Conservation (phyloP, 768 basidiomycete genomes). For the Lyophyllum semitale region DNA sequence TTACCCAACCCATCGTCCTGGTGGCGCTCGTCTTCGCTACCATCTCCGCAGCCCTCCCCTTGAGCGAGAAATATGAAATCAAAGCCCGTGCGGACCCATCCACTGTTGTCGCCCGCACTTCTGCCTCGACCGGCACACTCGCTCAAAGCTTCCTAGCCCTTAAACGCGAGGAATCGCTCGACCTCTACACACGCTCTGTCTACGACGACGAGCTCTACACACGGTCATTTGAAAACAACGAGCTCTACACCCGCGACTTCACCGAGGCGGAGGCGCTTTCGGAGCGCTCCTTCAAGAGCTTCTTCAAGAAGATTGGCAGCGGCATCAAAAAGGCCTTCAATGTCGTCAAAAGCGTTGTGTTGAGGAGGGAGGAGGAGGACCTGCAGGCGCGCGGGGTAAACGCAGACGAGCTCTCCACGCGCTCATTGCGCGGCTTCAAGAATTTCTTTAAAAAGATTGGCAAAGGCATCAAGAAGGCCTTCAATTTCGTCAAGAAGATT, state of each 20-base stretch:
- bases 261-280: background rate
- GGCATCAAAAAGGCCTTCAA: background rate
- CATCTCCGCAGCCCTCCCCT: slow-evolving; percentile 7
- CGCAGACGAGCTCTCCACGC: too few relatives aligned
- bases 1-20: slow-evolving; percentile 4
- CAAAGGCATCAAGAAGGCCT: background rate
- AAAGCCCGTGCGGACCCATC: background rate
- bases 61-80: background rate
- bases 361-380: background rate
- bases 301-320: background rate
- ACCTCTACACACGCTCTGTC: slow-evolving; percentile 1
- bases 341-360: background rate
- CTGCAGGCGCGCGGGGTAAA: too few relatives aligned
- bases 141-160: background rate
- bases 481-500: too few relatives aligned
- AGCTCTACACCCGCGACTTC: background rate
- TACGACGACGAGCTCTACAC: slow-evolving; percentile 1
- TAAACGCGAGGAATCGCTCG: background rate
- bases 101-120: background rate
- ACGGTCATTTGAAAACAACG: slow-evolving; percentile 2
- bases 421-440: too few relatives aligned
- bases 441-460: slow-evolving; percentile 4
- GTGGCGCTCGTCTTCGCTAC: slow-evolving; percentile 2
- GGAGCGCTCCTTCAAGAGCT: background rate
- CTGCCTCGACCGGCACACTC: background rate